Conservation (phyloP, 345 rosid genomes). For the Aquilaria yunnanensis region DNA sequence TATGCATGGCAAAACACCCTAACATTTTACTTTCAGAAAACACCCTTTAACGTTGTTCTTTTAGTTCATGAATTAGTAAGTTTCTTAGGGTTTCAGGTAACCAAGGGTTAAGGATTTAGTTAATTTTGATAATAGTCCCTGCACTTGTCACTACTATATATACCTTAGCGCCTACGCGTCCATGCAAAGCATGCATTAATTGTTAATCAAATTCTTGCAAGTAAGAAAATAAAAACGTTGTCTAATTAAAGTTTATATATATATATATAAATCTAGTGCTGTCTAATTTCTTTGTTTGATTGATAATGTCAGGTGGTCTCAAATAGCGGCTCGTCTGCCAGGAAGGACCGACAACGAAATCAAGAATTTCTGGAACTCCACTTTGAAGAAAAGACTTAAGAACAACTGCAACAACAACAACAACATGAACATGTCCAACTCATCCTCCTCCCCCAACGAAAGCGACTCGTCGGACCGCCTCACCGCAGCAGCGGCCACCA, state of each 20-base stretch:
- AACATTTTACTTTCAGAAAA: too few relatives aligned
- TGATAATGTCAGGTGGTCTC: slow-evolving; percentile 67
- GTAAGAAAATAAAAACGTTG: too few relatives aligned
- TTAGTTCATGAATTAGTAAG: too few relatives aligned
- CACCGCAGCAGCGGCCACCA: slow-evolving; percentile 22
- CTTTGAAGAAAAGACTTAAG: slow-evolving; percentile 67
- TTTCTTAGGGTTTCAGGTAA: too few relatives aligned
- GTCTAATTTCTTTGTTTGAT: not conserved
- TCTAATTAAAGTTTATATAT: too few relatives aligned
- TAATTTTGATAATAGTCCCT: too few relatives aligned
- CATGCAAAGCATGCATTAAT: slow-evolving; percentile 13
- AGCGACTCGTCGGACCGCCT: slow-evolving; percentile 51
- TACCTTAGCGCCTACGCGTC: not conserved
- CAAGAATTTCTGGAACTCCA: slow-evolving; percentile 94
- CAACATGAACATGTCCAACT: not conserved
- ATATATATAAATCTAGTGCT: not conserved
- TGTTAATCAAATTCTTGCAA: not conserved
- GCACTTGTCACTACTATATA: too few relatives aligned
- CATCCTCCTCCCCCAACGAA: slow-evolving; percentile 51
- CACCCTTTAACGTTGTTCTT: too few relatives aligned
- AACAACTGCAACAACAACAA: slow-evolving; percentile 15
- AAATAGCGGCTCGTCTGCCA: slow-evolving; percentile 85
- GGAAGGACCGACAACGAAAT: slow-evolving; percentile 93
- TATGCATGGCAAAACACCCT: too few relatives aligned
- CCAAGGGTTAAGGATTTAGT: too few relatives aligned